Conservation (phyloP, 176 grass and related monocot genomes). For the Lolium rigidum region DNA sequence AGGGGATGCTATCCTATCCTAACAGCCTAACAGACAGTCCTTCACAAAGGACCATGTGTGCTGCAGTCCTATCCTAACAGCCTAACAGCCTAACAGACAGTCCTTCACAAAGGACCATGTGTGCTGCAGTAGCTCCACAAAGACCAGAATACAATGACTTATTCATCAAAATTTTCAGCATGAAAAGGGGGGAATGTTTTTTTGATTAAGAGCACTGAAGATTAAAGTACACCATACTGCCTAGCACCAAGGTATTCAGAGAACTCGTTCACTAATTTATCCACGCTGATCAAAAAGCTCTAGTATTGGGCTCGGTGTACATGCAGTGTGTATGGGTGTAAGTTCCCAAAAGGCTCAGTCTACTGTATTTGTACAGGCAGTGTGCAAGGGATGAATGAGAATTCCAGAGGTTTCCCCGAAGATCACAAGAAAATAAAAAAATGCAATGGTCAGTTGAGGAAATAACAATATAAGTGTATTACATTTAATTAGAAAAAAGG, state of each 20-base stretch:
- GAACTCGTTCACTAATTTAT: no score
- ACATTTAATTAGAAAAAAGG: slow-evolving; percentile 23
- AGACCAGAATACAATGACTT: no score
- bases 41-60: no score
- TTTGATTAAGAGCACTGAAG: slow-evolving; percentile 8
- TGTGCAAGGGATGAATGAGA: not conserved
- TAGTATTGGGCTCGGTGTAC: slow-evolving; percentile 4
- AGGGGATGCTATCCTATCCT: no score
- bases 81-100: no score
- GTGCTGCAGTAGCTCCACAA: no score
- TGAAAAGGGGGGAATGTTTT: not conserved
- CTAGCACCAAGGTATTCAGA: no score
- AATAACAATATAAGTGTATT: slow-evolving; percentile 5
- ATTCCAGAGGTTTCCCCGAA: not conserved
- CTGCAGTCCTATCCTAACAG: no score
- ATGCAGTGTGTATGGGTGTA: not conserved
- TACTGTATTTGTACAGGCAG: not conserved
- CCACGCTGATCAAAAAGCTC: not conserved
- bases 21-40: no score
- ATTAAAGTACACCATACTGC: not conserved
- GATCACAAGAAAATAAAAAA: slow-evolving; percentile 1
- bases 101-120: no score
- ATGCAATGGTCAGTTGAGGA: not conserved
- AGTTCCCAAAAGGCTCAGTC: not conserved
- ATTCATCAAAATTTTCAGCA: no score